Base-by-base conservation (phyloP, 495 filamentous ascomycete genomes). In the Viridothelium virens region DNA sequence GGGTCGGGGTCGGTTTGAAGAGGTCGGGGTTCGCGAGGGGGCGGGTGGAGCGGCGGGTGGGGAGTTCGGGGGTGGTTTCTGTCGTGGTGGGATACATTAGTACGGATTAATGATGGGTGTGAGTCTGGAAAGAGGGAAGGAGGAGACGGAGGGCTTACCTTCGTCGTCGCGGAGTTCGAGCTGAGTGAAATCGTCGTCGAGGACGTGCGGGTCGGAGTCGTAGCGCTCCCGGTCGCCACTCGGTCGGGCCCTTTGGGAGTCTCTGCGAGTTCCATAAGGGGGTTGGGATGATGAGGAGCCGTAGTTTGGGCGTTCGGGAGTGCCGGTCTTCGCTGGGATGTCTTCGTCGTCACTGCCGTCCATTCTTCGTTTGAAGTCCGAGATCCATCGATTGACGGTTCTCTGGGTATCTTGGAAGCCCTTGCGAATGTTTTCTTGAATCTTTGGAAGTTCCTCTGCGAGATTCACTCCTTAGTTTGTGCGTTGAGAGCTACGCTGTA, bases 381-480 rank as follows among this genome's bases (percentile, higher is more conserved):
- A 87, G 61, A 98, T 88, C 93, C 93, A 97, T 59, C 85, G 82
- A 78, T 95, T 97, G 73, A 98, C 90, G 73, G 88, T 96, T 12
- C 83, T 84, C 79, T 98, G 94, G 33, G 94, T 98, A 68, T 97
- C 91, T 47, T 94, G 65, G 77, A 98, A 97, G 1, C 94, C 94
- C 78, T 97, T 96, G 71, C 87, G 89, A 69, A 98, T 84, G 68
- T 95, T 97, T 72, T 96, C 91, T 66, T 87, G 88, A 74, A 98
- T 97, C 61, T 92, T 87, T 2, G 94, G 94, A 56, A 98, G 82
- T 70, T 98, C 94, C 72, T 98, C 94, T 84, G 70, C 64, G 64
- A 73, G 44, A 72, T 68, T 25, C 62, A 62, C 7, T 64, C 33
- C 33, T 64, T 48, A 65, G 61, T n/a, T 65, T 65, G 25, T 14